phyloP scores from a whole-genome alignment of 345 rosid species.

The Rhizophora apiculata region DNA sequence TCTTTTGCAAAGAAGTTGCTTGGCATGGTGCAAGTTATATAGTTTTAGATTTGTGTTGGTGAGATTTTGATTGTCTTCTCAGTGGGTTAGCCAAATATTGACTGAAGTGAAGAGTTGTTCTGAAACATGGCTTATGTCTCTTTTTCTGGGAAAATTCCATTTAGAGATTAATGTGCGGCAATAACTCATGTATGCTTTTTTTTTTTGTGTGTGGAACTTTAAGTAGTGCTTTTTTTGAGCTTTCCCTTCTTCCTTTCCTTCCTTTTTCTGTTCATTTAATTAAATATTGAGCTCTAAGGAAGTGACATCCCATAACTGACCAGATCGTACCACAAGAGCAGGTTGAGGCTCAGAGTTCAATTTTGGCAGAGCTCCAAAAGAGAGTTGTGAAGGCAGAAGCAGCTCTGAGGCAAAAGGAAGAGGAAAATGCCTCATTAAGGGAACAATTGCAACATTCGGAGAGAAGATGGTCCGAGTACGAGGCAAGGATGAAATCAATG shows the following conservation, averaged over 20 bases:
- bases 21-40: too few relatives aligned
- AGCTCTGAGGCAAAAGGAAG: constrained; percentile 63
- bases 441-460: constrained; percentile 72
- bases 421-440: constrained; percentile 69
- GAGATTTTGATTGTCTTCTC: too few relatives aligned
- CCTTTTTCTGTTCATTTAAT: constrained; percentile 2
- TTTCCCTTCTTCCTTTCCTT: not conserved
- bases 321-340: constrained; percentile 63
- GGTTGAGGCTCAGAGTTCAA: constrained; percentile 48
- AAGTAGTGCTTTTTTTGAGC: too few relatives aligned
- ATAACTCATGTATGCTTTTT: too few relatives aligned
- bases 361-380: constrained; percentile 65
- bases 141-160: too few relatives aligned
- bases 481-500: constrained; percentile 85
- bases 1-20: too few relatives aligned
- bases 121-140: too few relatives aligned
- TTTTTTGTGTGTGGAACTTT: too few relatives aligned
- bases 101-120: too few relatives aligned
- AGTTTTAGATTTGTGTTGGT: too few relatives aligned
- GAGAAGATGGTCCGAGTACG: constrained; percentile 72
- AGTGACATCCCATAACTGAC: constrained; percentile 12
- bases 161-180: too few relatives aligned
- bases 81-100: too few relatives aligned
- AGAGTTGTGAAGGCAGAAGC: constrained; percentile 71
- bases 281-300: constrained; percentile 9